Conservation (phyloP, 164 flowering plant genomes). For the Stephania yunnanensis region DNA sequence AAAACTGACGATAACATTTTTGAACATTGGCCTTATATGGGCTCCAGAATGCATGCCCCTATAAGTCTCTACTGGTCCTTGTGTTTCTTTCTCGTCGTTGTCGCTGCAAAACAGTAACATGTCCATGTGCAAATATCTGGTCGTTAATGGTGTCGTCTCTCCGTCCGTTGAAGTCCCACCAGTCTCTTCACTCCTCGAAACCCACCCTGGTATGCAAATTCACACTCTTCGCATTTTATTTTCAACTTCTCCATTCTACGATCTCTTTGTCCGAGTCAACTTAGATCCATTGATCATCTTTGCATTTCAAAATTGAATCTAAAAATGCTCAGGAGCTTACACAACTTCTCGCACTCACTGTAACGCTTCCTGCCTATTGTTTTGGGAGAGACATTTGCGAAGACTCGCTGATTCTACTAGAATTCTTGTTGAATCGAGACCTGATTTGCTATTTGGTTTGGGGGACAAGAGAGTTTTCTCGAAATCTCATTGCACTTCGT, state of each 20-base stretch:
- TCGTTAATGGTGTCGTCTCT: constrained; percentile 50
- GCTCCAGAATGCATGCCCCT: no score
- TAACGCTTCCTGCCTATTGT: constrained; percentile 41
- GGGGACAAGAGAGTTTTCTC: neutral
- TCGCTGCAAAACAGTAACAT: neutral
- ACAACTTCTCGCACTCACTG: constrained; percentile 76
- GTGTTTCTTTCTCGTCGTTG: no score
- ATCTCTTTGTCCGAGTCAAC: neutral
- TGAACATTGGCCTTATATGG: no score
- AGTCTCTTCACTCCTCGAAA: constrained; percentile 52
- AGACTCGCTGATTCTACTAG: constrained; percentile 51
- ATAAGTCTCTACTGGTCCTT: no score
- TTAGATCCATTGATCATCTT: neutral
- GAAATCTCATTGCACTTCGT: neutral
- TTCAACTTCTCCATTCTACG: neutral
- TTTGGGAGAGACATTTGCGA: constrained; percentile 70
- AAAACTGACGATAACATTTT: no score
- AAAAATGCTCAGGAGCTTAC: constrained; percentile 59
- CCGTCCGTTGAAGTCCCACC: constrained; percentile 38
- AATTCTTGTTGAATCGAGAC: constrained; percentile 38
- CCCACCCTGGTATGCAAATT: constrained; percentile 40
- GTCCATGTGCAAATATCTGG: constrained; percentile 33
- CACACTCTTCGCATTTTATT: neutral
- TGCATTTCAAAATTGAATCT: neutral
- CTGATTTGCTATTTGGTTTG: constrained; percentile 36